Base-by-base conservation (phyloP, 306 rosid genomes). In the Mimosa bimucronata region DNA sequence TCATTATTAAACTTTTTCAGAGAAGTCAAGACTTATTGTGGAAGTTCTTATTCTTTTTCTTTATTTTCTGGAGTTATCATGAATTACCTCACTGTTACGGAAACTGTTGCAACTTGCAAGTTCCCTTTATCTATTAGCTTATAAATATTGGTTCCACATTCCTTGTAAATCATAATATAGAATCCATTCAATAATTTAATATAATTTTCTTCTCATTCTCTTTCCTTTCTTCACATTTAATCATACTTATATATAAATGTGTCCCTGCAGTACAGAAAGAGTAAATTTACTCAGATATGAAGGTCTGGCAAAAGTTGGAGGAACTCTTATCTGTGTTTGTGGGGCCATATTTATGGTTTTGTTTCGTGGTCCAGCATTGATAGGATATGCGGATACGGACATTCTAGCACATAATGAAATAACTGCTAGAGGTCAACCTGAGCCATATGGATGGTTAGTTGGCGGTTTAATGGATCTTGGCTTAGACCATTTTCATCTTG, bases 221-320 rank as follows among this genome's bases (percentile, higher is more conserved):
- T 58, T 1, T 15, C 65, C 65, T 10, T 23, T 58, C 31, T 9
- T 58, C 65, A 10, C 31, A 58, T 76, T 26, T 38, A 46, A 55
- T 74, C 65, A 74, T 58, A 25, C 29, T 77, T 66, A n/a, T 84
- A 66, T 78, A 77, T 71, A 38, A 79, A 82, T 81, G 83, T 76
- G 77, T 87, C 88, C 86, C 60, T 91, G 97, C 97, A 94, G 98
- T 75, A 88, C 98, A 90, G 98, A 94, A 93, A 88, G 90, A 85
- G 95, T 94, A 84, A 94, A 91, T 87, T 78, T 94, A 85, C 86
- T 92, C 53, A 88, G 83, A 66, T 70, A 84, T 81, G 98, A 94
- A 83, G 97, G 98, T 81, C 90, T 91, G 91, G 91, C 94, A 46
- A 94, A 94, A 86, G 88, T 94, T 84, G 92, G 88, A 46, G 98